Evolutionary conservation across 495 filamentous ascomycete species (phyloP), one percentile per base, ranked within the genome.

Genomic region (Hypoxylon lienhwacheense): DNA sequence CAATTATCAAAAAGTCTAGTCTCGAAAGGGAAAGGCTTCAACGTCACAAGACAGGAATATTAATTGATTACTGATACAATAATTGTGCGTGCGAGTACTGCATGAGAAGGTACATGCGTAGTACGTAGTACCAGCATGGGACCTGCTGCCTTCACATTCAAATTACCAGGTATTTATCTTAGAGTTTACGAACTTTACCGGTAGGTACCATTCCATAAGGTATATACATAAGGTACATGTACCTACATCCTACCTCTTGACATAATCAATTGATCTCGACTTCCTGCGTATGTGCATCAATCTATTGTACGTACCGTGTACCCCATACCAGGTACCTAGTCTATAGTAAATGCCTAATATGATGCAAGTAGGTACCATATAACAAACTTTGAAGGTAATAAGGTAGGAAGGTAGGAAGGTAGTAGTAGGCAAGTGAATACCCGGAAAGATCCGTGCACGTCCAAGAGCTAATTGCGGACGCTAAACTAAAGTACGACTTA

Each of bases 21-120:
- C 58, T 53, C 35, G 36, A 55, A 56, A 45, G 7, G 58, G 58
- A 4, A 51, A 55, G 34, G 39, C 19, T n/a, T 19, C 22, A 36
- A 36, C 34, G 48, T 42, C 41, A 47, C 42, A 39, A 25, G 7
- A 16, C 20, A 17, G 36, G 34, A 15, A n/a, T 5, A 55, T 48
- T 47, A 55, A 52, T 52, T 55, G 58, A 61, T 61, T 61, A 61
- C 47, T 61, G 58, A 61, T 55, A 47, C 41, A 36, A 41, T 42
- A 47, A 31, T 14, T 35, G 32, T 2, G 32, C 14, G 32, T 2
- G 14, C 3, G 2, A 11, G 7, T 14, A 7, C 12, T 4, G 5
- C 8, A 14, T 12, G 16, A 16, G 3, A 7, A 12, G 29, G 29
- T 33, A 33, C 12, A 12, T 15, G 7, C 12, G 10, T 11, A 20